Percentiles rank a stretch among this genome's conserved stretches.
Evolutionary conservation across 148 eudicot genomes (phyloP).

Genomic region (Mesembryanthemum crystallinum): DNA sequence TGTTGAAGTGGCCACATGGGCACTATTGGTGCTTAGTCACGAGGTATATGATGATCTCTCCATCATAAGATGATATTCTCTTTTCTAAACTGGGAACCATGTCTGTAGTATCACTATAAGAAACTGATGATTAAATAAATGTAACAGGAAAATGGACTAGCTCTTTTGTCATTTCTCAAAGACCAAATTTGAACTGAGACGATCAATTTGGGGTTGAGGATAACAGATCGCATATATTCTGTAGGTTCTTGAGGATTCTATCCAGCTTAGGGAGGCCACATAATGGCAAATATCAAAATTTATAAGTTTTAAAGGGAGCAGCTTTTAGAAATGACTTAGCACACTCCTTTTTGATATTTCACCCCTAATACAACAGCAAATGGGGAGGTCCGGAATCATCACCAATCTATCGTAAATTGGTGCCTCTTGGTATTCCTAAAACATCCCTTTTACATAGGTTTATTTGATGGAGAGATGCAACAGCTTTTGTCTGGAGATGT

Average conservation of each 20-base stretch:
- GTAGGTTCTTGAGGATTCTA: neutral
- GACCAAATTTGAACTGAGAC: too few relatives aligned
- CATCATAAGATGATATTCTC: neutral
- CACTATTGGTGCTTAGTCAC: neutral
- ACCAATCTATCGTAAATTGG: too few relatives aligned
- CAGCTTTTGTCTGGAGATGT: too few relatives aligned
- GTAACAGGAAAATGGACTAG: neutral
- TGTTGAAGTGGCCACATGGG: neutral
- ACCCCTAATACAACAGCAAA: too few relatives aligned
- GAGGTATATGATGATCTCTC: neutral
- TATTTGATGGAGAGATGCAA: too few relatives aligned
- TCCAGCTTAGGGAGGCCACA: neutral
- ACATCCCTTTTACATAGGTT: too few relatives aligned
- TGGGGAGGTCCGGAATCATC: too few relatives aligned
- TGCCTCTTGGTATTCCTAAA: too few relatives aligned
- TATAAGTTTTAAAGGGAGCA: too few relatives aligned
- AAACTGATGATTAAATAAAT: neutral
- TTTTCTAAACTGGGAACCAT: neutral
- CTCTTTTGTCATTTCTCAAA: neutral
- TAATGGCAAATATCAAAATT: too few relatives aligned
- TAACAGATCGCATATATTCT: neutral
- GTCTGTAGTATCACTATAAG: neutral
- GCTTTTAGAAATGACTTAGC: too few relatives aligned
- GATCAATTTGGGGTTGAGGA: neutral
- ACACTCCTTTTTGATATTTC: too few relatives aligned